phyloP scores from a whole-genome alignment of 495 filamentous ascomycete species.

The Tuber melanosporum region DNA sequence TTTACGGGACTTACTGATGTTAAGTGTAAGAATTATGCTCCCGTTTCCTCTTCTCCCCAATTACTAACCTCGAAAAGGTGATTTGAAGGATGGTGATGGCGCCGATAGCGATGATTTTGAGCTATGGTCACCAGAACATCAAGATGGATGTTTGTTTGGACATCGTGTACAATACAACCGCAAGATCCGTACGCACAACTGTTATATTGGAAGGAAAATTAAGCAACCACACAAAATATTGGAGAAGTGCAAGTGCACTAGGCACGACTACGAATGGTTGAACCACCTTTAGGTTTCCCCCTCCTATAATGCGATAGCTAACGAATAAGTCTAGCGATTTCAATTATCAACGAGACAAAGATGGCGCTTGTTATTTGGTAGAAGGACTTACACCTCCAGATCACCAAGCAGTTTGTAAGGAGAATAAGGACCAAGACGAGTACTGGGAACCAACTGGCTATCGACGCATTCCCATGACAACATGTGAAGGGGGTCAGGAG shows the following conservation, averaged over 20 bases:
- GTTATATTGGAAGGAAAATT: slow-evolving; percentile 69
- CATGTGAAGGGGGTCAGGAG: slow-evolving; percentile 66
- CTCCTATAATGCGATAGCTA: not conserved
- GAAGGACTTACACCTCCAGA: slow-evolving; percentile 61
- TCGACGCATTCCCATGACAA: slow-evolving; percentile 82
- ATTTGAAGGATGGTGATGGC: slow-evolving; percentile 55
- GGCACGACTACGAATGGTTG: slow-evolving; percentile 92
- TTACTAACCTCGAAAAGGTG: slow-evolving; percentile 25
- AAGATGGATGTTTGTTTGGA: slow-evolving; percentile 81
- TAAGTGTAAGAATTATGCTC: slow-evolving; percentile 51
- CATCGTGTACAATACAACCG: slow-evolving; percentile 84
- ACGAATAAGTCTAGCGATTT: slow-evolving; percentile 60
- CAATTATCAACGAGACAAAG: slow-evolving; percentile 74
- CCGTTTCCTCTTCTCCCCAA: not conserved
- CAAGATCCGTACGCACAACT: slow-evolving; percentile 65
- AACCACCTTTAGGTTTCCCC: slow-evolving; percentile 9
- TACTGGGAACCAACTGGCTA: slow-evolving; percentile 81
- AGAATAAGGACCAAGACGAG: slow-evolving; percentile 59
- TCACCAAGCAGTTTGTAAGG: slow-evolving; percentile 56
- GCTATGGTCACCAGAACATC: slow-evolving; percentile 70
- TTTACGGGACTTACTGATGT: slow-evolving; percentile 68
- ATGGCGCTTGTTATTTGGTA: slow-evolving; percentile 70
- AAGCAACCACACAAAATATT: slow-evolving; percentile 60
- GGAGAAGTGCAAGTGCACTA: slow-evolving; percentile 71
- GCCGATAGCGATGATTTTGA: slow-evolving; percentile 66